Conservation (phyloP, 768 basidiomycete genomes). For the Xerocomus potaroensis region DNA sequence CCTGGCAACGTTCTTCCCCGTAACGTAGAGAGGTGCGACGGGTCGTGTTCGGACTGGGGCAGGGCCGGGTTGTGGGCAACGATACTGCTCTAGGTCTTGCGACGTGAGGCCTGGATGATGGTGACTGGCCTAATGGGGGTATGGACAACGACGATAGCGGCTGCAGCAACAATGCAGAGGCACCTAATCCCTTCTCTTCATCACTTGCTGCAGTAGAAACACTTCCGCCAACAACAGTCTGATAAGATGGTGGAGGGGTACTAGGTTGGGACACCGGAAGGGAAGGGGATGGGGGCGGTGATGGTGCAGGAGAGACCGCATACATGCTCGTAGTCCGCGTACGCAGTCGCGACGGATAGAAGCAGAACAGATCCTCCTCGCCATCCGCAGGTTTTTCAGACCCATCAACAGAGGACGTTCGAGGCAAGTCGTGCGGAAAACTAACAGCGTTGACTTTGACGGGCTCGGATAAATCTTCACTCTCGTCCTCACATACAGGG, state of each 20-base stretch:
- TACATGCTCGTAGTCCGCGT: constrained; percentile 31
- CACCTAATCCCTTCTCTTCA: constrained; percentile 11
- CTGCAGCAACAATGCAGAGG: constrained; percentile 28
- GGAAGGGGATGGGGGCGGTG: constrained; percentile 3
- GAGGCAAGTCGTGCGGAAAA: constrained; percentile 18
- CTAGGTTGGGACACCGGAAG: constrained; percentile 23
- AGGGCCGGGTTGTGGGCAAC: constrained; percentile 13
- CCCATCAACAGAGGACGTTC: not conserved
- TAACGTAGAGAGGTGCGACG: constrained; percentile 16
- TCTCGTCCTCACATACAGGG: constrained; percentile 30
- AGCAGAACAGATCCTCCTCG: constrained; percentile 25
- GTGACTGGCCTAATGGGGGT: constrained; percentile 8
- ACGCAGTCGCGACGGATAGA: constrained; percentile 20
- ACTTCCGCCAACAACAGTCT: constrained; percentile 6
- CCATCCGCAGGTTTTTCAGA: constrained; percentile 6
- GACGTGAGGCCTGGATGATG: constrained; percentile 10
- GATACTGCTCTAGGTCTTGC: constrained; percentile 26
- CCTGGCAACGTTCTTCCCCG: constrained; percentile 21
- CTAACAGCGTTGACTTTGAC: constrained; percentile 11
- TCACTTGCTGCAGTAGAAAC: not conserved
- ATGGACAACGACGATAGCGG: constrained; percentile 20
- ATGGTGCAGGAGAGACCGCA: constrained; percentile 3
- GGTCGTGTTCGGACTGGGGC: constrained; percentile 3
- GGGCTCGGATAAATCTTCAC: constrained; percentile 32
- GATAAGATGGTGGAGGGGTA: constrained; percentile 26